Evolutionary conservation across 106 monocot species (phyloP).

Genomic region (Dendrobium nobile): DNA sequence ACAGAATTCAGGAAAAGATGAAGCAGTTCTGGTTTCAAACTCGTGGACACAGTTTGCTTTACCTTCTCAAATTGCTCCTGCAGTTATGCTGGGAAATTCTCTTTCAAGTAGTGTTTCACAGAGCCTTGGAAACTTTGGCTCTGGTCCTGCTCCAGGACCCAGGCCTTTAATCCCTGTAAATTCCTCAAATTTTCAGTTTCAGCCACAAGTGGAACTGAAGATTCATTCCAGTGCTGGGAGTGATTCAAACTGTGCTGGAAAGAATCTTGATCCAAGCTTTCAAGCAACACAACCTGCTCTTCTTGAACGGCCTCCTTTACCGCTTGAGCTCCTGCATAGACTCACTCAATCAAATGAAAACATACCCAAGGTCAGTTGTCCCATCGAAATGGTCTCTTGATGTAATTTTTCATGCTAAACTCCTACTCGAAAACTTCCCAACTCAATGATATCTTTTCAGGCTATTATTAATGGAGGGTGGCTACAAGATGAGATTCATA

Average conservation of each 20-base stretch:
- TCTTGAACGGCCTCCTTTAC: slow-evolving; percentile 18
- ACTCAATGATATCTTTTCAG: background rate
- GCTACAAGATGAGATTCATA: slow-evolving; percentile 1
- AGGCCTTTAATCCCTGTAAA: slow-evolving; percentile 5
- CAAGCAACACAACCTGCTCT: slow-evolving; percentile 6
- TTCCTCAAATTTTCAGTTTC: slow-evolving; percentile 9
- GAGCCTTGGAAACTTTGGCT: slow-evolving; percentile 2
- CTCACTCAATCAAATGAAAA: slow-evolving; percentile 12
- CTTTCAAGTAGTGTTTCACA: too few species aligned
- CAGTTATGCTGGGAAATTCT: background rate
- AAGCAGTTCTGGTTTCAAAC: slow-evolving; percentile 4
- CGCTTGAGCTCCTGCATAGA: slow-evolving; percentile 13
- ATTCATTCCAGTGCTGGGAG: slow-evolving; percentile 11
- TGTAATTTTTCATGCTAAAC: background rate
- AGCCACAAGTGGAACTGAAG: background rate
- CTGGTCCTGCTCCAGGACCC: slow-evolving; percentile 10
- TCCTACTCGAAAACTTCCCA: background rate
- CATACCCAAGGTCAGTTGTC: slow-evolving; percentile 6
- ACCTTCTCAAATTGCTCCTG: too few species aligned
- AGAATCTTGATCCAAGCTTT: background rate
- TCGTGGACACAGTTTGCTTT: background rate
- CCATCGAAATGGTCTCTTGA: background rate
- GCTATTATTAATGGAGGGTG: background rate
- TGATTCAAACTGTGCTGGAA: background rate
- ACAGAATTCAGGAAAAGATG: slow-evolving; percentile 3